Conservation (phyloP, 1,139 yeast species). For the Taiozyma sp. region DNA sequence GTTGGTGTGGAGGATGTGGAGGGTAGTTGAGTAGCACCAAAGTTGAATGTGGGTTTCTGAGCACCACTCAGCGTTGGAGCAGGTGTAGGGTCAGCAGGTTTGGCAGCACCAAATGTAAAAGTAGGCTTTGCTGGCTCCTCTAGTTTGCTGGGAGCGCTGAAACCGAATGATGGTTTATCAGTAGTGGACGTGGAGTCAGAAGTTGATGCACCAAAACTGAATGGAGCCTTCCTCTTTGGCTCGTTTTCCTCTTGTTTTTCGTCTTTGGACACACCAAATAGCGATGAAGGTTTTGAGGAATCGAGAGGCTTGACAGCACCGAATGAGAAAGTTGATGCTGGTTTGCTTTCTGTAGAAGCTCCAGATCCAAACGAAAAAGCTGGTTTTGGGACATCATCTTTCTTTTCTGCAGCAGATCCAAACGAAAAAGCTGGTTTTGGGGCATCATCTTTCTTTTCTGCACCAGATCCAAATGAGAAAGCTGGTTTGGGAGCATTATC, state of each 20-base stretch:
- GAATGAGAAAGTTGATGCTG: constrained; percentile 10
- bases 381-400: constrained; percentile 5
- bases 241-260: neutral
- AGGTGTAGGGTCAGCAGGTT: constrained; percentile 1
- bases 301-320: constrained; percentile 6
- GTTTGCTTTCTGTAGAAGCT: neutral
- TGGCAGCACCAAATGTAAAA: constrained; percentile 1
- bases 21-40: constrained; percentile 1
- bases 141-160: neutral
- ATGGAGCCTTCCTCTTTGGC: constrained; percentile 6
- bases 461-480: constrained; percentile 10
- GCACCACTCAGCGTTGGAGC: neutral
- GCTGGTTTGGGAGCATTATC: constrained; percentile 4
- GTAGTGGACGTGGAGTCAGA: neutral
- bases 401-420: neutral
- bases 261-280: neutral
- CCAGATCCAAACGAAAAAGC: constrained; percentile 7
- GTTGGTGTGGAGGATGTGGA: neutral
- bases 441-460: too few species aligned
- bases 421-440: too few species aligned
- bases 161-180: neutral
- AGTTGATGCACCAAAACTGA: constrained; percentile 6
- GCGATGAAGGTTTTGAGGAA: neutral
- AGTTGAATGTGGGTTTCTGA: neutral
- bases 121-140: neutral